Evolutionary conservation across 768 basidiomycete species (phyloP).

Genomic region (Agaricus sinodeliciosus): DNA sequence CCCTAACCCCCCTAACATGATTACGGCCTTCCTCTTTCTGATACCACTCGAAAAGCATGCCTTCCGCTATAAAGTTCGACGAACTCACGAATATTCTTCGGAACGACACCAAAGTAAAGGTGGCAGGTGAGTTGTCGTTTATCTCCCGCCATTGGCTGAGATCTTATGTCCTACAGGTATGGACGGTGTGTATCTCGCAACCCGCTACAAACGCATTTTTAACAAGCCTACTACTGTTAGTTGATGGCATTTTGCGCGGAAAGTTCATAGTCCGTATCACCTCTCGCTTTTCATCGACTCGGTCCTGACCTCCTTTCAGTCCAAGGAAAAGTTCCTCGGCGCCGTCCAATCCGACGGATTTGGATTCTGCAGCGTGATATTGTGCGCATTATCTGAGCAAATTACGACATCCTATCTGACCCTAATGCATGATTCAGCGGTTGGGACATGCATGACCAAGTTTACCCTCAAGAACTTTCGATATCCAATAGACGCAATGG

Average conservation of each 20-base stretch:
- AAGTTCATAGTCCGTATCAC: slow-evolving; percentile 73
- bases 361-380: slow-evolving; percentile 91
- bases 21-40: not conserved
- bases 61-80: slow-evolving; percentile 33
- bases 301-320: slow-evolving; percentile 37
- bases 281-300: not conserved
- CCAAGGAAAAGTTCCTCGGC: slow-evolving; percentile 85
- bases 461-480: slow-evolving; percentile 79
- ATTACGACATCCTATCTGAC: not conserved
- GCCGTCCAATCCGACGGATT: slow-evolving; percentile 78
- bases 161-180: slow-evolving; percentile 30
- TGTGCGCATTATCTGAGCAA: slow-evolving; percentile 40
- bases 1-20: not conserved
- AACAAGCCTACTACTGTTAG: slow-evolving; percentile 27
- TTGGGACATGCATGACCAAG: slow-evolving; percentile 88
- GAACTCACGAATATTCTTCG: slow-evolving; percentile 50
- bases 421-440: slow-evolving; percentile 37
- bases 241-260: slow-evolving; percentile 92
- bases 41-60: not conserved
- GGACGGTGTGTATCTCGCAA: slow-evolving; percentile 45
- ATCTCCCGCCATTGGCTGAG: not conserved
- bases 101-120: slow-evolving; percentile 82
- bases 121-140: slow-evolving; percentile 62
- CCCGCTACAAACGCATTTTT: not conserved
- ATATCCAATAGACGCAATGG: slow-evolving; percentile 93